Percentiles rank a stretch among this genome's conserved stretches.
phyloP scores from a whole-genome alignment of 768 basidiomycete species.

The Russula vinacea region DNA sequence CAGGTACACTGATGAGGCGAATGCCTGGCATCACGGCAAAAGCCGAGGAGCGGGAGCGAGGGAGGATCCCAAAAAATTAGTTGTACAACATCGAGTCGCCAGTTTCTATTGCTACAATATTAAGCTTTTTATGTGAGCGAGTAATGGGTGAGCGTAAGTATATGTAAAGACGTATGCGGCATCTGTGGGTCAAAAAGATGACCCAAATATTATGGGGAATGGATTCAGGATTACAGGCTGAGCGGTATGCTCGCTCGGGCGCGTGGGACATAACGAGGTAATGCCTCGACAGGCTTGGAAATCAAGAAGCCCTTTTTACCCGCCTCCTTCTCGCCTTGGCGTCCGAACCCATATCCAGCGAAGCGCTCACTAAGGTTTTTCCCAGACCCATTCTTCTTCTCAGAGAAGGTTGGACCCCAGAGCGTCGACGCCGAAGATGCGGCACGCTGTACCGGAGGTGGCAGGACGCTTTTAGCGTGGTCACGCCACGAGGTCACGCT shows the following conservation, averaged over 20 bases:
- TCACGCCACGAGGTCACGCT: slow-evolving; percentile 63
- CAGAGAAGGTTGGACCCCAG: slow-evolving; percentile 3
- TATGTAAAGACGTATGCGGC: neutral
- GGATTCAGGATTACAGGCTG: neutral
- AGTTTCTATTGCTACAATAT: slow-evolving; percentile 20
- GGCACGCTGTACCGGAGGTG: slow-evolving; percentile 26
- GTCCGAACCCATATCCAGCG: slow-evolving; percentile 71
- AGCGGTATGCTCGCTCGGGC: slow-evolving; percentile 31
- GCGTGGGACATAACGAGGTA: slow-evolving; percentile 35
- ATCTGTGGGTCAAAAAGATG: neutral
- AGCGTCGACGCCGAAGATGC: slow-evolving; percentile 26
- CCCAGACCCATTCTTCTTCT: slow-evolving; percentile 22
- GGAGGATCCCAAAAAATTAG: neutral
- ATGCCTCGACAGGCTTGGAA: slow-evolving; percentile 24
- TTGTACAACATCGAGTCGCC: slow-evolving; percentile 8
- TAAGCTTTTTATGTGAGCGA: neutral
- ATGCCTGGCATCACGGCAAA: neutral
- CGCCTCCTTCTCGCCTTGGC: slow-evolving; percentile 73
- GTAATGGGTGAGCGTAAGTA: neutral
- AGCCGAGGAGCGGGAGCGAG: neutral
- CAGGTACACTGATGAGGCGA: neutral
- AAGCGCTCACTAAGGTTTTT: slow-evolving; percentile 13
- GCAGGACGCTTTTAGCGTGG: slow-evolving; percentile 25
- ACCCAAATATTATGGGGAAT: neutral
- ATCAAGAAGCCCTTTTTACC: slow-evolving; percentile 49